Conservation (phyloP, 768 basidiomycete species). For the Artomyces pyxidatus region DNA sequence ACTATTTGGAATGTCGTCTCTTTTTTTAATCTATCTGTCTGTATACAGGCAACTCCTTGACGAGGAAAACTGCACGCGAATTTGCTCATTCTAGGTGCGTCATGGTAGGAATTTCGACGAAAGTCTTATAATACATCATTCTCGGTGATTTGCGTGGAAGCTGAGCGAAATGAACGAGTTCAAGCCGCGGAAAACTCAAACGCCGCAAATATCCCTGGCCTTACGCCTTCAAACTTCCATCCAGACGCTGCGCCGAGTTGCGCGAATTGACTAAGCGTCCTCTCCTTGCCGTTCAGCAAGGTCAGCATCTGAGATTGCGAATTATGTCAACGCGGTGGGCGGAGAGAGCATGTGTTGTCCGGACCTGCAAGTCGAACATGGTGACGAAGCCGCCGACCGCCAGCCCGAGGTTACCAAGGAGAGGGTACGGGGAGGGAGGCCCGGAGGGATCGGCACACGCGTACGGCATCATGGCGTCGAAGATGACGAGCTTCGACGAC, state of each 20-base stretch:
- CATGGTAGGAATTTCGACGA: no score
- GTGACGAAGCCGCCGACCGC: not conserved
- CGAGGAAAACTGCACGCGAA: no score
- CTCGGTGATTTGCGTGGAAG: no score
- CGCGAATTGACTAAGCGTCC: conserved; percentile 20
- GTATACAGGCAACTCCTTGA: no score
- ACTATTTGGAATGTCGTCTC: no score
- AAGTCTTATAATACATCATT: no score
- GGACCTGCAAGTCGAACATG: conserved; percentile 4
- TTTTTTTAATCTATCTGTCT: no score
- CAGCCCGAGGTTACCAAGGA: conserved; percentile 8
- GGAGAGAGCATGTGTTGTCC: not conserved
- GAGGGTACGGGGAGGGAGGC: conserved; percentile 2
- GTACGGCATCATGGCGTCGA: conserved; percentile 16
- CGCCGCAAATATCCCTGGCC: not conserved
- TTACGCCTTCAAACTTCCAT: conserved; percentile 23
- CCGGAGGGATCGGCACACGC: conserved; percentile 1
- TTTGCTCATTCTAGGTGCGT: no score
- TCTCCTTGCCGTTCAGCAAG: conserved; percentile 23
- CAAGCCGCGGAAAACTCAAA: not conserved
- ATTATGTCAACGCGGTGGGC: not conserved
- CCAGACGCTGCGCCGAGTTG: conserved; percentile 18
- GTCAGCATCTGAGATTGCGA: conserved; percentile 23
- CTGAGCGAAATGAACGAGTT: no score
- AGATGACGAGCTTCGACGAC: conserved; percentile 16